A percentile compares a stretch with the other conserved stretches of the same genome.
Evolutionary conservation across 352 stramenopile genomes (phyloP).

Genomic region (Globisporangium abappressorium): DNA sequence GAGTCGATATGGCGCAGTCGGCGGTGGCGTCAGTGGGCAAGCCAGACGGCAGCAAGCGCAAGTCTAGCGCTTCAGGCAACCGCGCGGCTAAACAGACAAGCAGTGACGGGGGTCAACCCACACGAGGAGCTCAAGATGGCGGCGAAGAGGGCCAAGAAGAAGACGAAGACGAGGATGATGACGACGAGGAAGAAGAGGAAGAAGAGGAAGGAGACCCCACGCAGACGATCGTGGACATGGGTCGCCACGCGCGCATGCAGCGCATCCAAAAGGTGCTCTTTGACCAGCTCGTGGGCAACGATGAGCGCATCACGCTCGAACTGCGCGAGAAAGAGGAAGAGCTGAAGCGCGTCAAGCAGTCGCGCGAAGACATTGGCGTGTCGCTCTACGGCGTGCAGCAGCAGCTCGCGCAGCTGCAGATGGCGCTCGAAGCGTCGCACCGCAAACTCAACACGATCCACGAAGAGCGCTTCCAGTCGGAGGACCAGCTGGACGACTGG

Average conservation of each 20-base stretch:
- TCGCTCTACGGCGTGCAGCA: constrained; percentile 94
- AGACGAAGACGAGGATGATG: constrained; percentile 36
- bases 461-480: constrained; percentile 62
- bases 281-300: constrained; percentile 74
- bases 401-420: constrained; percentile 91
- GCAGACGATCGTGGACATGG: constrained; percentile 83
- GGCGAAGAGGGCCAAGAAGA: constrained; percentile 23
- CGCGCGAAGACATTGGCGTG: constrained; percentile 89
- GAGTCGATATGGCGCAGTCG: not conserved
- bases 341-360: constrained; percentile 54
- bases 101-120: not conserved
- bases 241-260: constrained; percentile 76
- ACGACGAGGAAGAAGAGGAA: constrained; percentile 48
- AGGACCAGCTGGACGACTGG: constrained; percentile 72
- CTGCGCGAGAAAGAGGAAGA: constrained; percentile 80
- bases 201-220: constrained; percentile 62
- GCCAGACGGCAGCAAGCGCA: not conserved
- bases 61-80: not conserved
- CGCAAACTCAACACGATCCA: constrained; percentile 62
- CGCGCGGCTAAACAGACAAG: not conserved
- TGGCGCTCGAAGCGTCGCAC: constrained; percentile 84
- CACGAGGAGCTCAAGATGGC: not conserved
- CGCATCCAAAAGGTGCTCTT: constrained; percentile 83
- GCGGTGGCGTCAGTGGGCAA: not conserved
- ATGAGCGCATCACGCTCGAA: constrained; percentile 67